These are phyloP conservation scores for Ogataea pini DNA, from an alignment of 805 yeast species.

Conservation along the genomic window DNA sequence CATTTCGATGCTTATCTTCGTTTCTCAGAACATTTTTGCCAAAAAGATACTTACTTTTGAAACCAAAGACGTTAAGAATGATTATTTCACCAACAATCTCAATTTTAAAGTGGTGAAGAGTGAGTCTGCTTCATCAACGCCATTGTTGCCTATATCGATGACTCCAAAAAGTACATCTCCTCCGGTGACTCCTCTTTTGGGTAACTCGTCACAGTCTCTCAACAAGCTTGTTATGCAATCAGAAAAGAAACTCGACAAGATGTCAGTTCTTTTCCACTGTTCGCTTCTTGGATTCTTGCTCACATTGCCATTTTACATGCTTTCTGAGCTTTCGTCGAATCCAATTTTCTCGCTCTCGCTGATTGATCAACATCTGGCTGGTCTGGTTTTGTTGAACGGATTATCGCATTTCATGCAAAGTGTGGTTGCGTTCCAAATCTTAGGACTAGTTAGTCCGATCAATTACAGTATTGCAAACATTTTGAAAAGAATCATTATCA, in stretches of 20 bases:
- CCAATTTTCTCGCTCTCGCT: constrained; percentile 37
- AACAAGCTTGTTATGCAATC: constrained; percentile 26
- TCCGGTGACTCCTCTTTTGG: constrained; percentile 28
- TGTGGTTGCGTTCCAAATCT: constrained; percentile 71
- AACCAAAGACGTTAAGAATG: constrained; percentile 26
- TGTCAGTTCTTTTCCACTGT: constrained; percentile 71
- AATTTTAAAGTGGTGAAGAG: constrained; percentile 32
- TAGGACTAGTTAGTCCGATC: constrained; percentile 72
- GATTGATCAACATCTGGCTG: constrained; percentile 29
- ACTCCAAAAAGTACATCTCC: constrained; percentile 29
- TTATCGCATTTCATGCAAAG: constrained; percentile 70
- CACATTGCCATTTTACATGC: constrained; percentile 66
- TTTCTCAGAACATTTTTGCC: constrained; percentile 79
- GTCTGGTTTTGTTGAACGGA: constrained; percentile 60
- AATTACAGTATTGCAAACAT: constrained; percentile 80
- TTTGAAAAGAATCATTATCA: constrained; percentile 70
- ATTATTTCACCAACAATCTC: constrained; percentile 29
- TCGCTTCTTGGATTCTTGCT: constrained; percentile 66
- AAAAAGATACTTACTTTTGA: constrained; percentile 63
- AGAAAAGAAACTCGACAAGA: constrained; percentile 58
- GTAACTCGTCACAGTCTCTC: constrained; percentile 27
- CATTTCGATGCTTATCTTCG: constrained; percentile 65
- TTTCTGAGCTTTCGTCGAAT: constrained; percentile 47
- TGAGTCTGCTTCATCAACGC: constrained; percentile 38
- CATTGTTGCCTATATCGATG: constrained; percentile 36